phyloP scores from a whole-genome alignment of 1,284 basidiomycete genomes.

The Leccinum angustisporum region DNA sequence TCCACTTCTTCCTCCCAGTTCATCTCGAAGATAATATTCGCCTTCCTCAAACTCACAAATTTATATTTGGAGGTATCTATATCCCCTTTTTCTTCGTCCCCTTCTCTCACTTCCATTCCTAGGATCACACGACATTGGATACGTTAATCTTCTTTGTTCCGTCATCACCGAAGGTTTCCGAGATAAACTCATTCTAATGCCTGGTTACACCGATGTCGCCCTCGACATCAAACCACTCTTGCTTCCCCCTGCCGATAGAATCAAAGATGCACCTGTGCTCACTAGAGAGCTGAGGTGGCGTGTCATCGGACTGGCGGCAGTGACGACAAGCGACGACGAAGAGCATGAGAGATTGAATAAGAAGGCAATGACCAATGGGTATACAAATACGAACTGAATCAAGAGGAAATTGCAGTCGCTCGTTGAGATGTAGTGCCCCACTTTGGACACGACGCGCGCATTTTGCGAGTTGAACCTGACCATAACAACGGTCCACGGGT shows the following conservation, averaged over 20 bases:
- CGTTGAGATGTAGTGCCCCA: too few relatives aligned
- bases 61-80: conserved; percentile 58
- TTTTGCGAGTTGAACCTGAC: too few relatives aligned
- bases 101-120: conserved; percentile 2
- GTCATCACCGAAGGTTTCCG: conserved; percentile 63
- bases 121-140: conserved; percentile 77
- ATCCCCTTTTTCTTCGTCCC: conserved; percentile 3
- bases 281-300: too few relatives aligned
- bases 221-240: conserved; percentile 55
- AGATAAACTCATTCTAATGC: conserved; percentile 66
- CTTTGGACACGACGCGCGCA: too few relatives aligned
- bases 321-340: too few relatives aligned
- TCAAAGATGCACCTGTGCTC: too few relatives aligned
- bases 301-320: too few relatives aligned
- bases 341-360: too few relatives aligned
- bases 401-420: too few relatives aligned
- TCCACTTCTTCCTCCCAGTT: conserved; percentile 35
- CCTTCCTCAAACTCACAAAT: conserved; percentile 56
- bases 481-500: too few relatives aligned
- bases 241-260: conserved; percentile 37
- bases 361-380: too few relatives aligned
- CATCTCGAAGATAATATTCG: conserved; percentile 61
- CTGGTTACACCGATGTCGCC: conserved; percentile 62
- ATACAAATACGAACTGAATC: too few relatives aligned
- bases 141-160: conserved; percentile 60